Base-by-base conservation (phyloP, 1,139 yeast species). In the Sugiyamaella xylanicola region DNA sequence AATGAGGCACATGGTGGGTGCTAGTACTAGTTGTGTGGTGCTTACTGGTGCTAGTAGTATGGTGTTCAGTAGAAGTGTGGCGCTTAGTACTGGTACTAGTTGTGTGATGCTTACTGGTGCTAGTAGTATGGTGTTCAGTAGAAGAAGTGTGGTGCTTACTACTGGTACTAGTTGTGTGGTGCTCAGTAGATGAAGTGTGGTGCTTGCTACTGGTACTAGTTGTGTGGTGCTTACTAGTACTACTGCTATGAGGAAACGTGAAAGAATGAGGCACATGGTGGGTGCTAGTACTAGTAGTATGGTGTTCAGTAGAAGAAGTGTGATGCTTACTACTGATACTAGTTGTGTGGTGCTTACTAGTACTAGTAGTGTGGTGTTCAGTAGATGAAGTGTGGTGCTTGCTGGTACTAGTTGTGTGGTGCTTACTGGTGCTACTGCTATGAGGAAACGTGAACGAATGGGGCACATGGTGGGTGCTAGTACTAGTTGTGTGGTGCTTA, bases 21-120 rank as follows among this genome's bases (percentile, higher is more conserved):
- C 8, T 25, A 25, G 29, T 40, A 25, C 29, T 25, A 25, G 22
- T 40, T 13, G 43, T 17, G 43, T 40, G 43, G 43, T 40, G 43
- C 22, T 40, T 40, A 17, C 17, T 11, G 16, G 43, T 40, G 16
- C 43, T 25, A 9, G 29, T 5, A 25, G 9, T 25, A 9, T 25
- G 29, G 29, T 25, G 29, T n/a, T n/a, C n/a, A n/a, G n/a, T n/a
- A n/a, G n/a, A n/a, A 25, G 9, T 25, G 29, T 25, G 29, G 29
- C 9, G 29, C 29, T 25, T 25, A 9, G 8, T 25, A 9, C 8
- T 25, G 9, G 29, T 25, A 25, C 29, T 25, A 5, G 29, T 5
- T 5, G 29, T 25, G 29, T 25, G 29, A 9, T 25, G 29, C 29
- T 25, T 25, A 25, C 29, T 25, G 29, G 29, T 25, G 9, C 8